Evolutionary conservation across 2,329 filamentous ascomycete species (phyloP).

Genomic region (Fragosphaeria purpurea): DNA sequence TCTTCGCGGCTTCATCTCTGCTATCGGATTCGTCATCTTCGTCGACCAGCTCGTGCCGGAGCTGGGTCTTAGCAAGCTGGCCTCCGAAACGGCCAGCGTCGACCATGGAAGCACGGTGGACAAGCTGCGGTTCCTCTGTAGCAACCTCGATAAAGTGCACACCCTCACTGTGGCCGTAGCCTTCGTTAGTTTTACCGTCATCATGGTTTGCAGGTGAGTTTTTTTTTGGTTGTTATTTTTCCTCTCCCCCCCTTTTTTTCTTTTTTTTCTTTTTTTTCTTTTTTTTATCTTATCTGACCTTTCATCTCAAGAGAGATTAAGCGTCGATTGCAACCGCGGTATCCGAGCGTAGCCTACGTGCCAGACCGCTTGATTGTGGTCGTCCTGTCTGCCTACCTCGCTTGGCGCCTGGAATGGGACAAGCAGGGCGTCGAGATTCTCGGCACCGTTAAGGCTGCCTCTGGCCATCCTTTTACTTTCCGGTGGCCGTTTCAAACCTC

Average conservation of each 20-base stretch:
- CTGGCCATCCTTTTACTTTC: slow-evolving; percentile 65
- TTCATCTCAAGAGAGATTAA: slow-evolving; percentile 60
- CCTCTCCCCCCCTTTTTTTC: not conserved
- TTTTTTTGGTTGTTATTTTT: not conserved
- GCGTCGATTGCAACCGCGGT: slow-evolving; percentile 66
- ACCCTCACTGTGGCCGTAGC: slow-evolving; percentile 67
- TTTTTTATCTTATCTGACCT: not conserved
- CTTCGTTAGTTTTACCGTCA: slow-evolving; percentile 69
- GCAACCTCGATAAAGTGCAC: slow-evolving; percentile 58
- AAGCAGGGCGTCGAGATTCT: slow-evolving; percentile 71
- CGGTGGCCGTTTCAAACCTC: slow-evolving; percentile 73
- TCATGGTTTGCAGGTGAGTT: slow-evolving; percentile 76
- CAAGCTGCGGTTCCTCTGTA: slow-evolving; percentile 71
- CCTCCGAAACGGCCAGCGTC: slow-evolving; percentile 51
- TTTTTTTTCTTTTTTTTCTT: not conserved
- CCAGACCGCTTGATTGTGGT: slow-evolving; percentile 90
- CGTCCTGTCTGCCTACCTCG: slow-evolving; percentile 69
- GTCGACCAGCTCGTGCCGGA: slow-evolving; percentile 92
- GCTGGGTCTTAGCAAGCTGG: slow-evolving; percentile 61
- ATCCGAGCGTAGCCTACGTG: slow-evolving; percentile 73
- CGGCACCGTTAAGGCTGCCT: slow-evolving; percentile 65
- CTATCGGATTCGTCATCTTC: slow-evolving; percentile 91
- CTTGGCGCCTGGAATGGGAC: slow-evolving; percentile 71
- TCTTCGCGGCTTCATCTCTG: slow-evolving; percentile 88
- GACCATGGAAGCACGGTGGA: slow-evolving; percentile 78